Percentiles rank a stretch among this genome's conserved stretches.
Conservation (phyloP, 352 stramenopile species). For the Elongisporangium undulatum region DNA sequence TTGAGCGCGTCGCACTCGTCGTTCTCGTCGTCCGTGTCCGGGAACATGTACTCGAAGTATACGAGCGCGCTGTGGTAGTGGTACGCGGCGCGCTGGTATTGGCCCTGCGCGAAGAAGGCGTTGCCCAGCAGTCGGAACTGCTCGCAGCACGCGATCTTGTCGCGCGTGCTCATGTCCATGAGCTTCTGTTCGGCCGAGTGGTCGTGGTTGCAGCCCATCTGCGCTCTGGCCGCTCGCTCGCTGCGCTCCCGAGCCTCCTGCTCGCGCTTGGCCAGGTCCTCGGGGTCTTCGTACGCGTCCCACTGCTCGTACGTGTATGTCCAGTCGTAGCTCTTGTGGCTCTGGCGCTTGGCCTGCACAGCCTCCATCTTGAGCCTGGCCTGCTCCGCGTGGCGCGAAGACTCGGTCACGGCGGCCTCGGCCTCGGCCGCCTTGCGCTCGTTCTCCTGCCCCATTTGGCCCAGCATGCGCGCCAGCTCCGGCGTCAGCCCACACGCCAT, state of each 20-base stretch:
- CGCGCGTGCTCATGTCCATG: slow-evolving; percentile 77
- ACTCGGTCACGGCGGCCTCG: slow-evolving; percentile 23
- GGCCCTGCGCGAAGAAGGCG: slow-evolving; percentile 69
- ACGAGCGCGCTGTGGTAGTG: slow-evolving; percentile 82
- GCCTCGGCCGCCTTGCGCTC: slow-evolving; percentile 35
- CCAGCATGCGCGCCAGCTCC: slow-evolving; percentile 62
- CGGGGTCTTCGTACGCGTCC: slow-evolving; percentile 74
- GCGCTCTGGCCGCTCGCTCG: slow-evolving; percentile 36
- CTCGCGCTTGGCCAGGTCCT: slow-evolving; percentile 68
- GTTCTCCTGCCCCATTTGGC: slow-evolving; percentile 58
- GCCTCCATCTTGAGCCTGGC: slow-evolving; percentile 32
- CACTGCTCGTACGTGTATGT: slow-evolving; percentile 75
- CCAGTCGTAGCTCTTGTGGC: slow-evolving; percentile 54
- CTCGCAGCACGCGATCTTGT: slow-evolving; percentile 62
- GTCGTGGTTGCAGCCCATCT: slow-evolving; percentile 77
- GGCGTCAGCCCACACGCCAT: slow-evolving; percentile 73
- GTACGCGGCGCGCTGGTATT: slow-evolving; percentile 76
- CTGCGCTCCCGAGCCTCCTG: slow-evolving; percentile 58
- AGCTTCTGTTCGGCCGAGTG: slow-evolving; percentile 85
- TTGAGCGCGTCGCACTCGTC: slow-evolving; percentile 40
- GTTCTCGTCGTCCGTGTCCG: slow-evolving; percentile 57
- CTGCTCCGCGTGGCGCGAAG: slow-evolving; percentile 33
- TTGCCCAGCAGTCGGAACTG: slow-evolving; percentile 68
- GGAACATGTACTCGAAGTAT: slow-evolving; percentile 87
- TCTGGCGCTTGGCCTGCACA: slow-evolving; percentile 11